Conservation (phyloP, 257 asterid genomes). For the Solanum clarkiae region DNA sequence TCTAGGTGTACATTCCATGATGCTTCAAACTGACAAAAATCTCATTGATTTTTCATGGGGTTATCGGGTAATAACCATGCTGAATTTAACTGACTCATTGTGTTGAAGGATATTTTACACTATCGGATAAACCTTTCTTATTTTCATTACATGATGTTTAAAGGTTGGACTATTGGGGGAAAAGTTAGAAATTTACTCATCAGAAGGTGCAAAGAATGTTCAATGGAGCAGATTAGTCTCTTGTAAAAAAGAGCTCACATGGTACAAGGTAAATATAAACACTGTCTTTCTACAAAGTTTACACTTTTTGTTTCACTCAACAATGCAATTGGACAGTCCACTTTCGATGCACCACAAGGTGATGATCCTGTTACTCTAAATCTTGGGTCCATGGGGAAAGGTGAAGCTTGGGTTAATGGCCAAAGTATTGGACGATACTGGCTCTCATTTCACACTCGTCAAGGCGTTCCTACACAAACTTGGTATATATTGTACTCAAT, state of each 20-base stretch:
- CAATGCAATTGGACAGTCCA: conserved; percentile 19
- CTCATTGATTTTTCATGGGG: conserved; percentile 44
- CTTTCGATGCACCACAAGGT: conserved; percentile 55
- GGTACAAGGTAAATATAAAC: conserved; percentile 58
- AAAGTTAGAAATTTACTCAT: conserved; percentile 30
- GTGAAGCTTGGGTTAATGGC: conserved; percentile 74
- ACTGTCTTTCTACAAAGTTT: background rate
- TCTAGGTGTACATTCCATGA: conserved; percentile 37
- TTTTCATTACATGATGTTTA: background rate
- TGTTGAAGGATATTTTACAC: background rate
- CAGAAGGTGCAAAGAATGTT: conserved; percentile 21
- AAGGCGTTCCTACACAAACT: conserved; percentile 67
- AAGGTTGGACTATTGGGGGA: conserved; percentile 84
- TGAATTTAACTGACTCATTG: background rate
- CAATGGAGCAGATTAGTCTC: conserved; percentile 34
- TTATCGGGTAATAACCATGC: conserved; percentile 33
- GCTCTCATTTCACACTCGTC: conserved; percentile 44
- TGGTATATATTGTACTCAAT: conserved; percentile 20
- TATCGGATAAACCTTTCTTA: too few species aligned
- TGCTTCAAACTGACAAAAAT: conserved; percentile 13
- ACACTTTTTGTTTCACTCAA: background rate
- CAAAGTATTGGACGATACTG: conserved; percentile 82
- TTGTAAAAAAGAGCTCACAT: conserved; percentile 41
- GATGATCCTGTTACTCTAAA: conserved; percentile 56
- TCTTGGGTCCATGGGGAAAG: conserved; percentile 93